Percentiles rank a stretch among this genome's conserved stretches.
These are phyloP conservation scores for Zymoseptoria tritici DNA, from an alignment of 2,329 filamentous ascomycete species.

Conservation along the genomic window DNA sequence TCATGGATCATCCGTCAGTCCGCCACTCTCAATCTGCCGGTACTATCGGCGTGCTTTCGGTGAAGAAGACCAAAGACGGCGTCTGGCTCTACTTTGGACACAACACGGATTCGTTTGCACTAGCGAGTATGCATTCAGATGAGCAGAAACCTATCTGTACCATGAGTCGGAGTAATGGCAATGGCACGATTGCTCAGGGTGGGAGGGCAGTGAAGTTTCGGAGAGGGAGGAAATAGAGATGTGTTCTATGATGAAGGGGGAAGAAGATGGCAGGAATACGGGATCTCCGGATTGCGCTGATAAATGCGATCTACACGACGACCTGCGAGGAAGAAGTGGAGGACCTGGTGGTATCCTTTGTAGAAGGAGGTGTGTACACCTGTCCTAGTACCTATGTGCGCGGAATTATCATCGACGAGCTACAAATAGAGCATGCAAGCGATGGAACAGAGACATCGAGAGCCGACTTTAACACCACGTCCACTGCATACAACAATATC, in stretches of 20 bases:
- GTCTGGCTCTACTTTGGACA: constrained; percentile 88
- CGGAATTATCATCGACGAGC: not conserved
- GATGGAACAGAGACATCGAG: not conserved
- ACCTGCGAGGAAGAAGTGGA: not conserved
- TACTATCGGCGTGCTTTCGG: constrained; percentile 81
- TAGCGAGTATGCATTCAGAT: constrained; percentile 79
- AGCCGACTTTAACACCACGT: not conserved
- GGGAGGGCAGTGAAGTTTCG: constrained; percentile 18
- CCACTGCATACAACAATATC: not conserved
- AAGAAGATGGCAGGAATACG: constrained; percentile 1
- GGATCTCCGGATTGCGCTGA: too few relatives aligned
- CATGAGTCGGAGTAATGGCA: constrained; percentile 68
- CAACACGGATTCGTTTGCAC: constrained; percentile 80
- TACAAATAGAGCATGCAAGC: not conserved
- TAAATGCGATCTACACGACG: not conserved
- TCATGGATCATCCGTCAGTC: constrained; percentile 87
- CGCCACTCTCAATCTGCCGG: constrained; percentile 69
- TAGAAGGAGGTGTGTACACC: not conserved
- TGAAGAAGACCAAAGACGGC: constrained; percentile 73
- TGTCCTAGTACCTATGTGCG: not conserved
- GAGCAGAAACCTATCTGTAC: constrained; percentile 70
- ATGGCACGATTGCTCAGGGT: constrained; percentile 36
- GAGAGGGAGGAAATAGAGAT: constrained; percentile 4
- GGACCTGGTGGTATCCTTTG: not conserved
- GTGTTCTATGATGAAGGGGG: not conserved